phyloP scores from a whole-genome alignment of 2,329 filamentous ascomycete genomes.

The Lasiodiplodia sp. region DNA sequence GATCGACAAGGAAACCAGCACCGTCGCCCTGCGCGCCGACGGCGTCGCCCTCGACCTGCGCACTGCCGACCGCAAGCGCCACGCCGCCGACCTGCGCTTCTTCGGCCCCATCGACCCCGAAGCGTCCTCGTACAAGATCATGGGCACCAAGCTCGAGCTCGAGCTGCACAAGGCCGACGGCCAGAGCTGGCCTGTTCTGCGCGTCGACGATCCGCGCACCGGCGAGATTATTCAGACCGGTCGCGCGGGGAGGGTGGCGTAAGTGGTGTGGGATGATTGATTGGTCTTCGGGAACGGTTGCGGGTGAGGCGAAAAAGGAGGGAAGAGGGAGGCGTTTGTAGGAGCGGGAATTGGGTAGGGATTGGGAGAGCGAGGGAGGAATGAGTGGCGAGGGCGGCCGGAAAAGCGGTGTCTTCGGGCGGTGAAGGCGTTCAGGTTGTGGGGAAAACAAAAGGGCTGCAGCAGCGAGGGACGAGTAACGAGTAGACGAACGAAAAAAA shows the following conservation, averaged over 20 bases:
- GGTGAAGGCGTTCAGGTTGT: too few species aligned
- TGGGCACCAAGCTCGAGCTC: constrained; percentile 90
- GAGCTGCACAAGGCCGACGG: constrained; percentile 76
- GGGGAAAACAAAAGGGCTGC: neutral
- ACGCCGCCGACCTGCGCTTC: constrained; percentile 74
- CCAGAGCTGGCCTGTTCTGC: constrained; percentile 82
- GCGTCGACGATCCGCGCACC: constrained; percentile 75
- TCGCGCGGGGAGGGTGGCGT: constrained; percentile 58
- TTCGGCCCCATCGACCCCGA: constrained; percentile 78
- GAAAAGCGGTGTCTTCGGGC: too few species aligned
- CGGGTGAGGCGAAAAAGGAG: neutral
- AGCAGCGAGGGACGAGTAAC: neutral
- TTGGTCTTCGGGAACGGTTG: neutral
- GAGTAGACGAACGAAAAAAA: neutral
- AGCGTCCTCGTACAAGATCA: constrained; percentile 78
- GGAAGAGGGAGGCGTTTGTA: neutral
- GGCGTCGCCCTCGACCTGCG: constrained; percentile 78
- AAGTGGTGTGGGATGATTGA: neutral
- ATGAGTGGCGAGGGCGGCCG: too few species aligned
- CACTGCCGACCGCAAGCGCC: constrained; percentile 88
- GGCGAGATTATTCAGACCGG: constrained; percentile 91
- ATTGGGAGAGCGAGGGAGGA: too few species aligned
- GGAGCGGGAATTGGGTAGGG: too few species aligned
- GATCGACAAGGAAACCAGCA: constrained; percentile 82
- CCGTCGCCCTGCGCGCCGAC: constrained; percentile 70